Percentiles rank a stretch among this genome's conserved stretches.
Conservation (phyloP, 1,139 yeast genomes). For the Meyerozyma elateridarum region DNA sequence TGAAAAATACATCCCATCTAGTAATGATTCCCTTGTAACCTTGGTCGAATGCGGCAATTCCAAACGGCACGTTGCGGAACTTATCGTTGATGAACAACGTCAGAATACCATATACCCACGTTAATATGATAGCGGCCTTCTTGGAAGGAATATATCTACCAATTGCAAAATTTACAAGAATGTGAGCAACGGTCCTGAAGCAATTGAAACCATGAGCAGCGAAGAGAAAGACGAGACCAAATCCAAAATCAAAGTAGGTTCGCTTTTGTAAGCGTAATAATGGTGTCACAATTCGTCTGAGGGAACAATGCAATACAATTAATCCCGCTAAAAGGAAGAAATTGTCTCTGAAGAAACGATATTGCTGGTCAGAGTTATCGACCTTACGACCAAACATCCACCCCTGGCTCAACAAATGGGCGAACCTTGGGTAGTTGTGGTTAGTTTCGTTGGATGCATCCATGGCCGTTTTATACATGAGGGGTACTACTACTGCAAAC, state of each 20-base stretch:
- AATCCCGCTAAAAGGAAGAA: conserved; percentile 56
- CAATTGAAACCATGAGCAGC: conserved; percentile 79
- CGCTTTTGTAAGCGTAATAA: conserved; percentile 27
- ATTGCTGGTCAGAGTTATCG: conserved; percentile 89
- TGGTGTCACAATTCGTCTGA: conserved; percentile 36
- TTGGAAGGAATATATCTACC: conserved; percentile 37
- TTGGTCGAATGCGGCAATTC: conserved; percentile 48
- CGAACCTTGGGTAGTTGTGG: conserved; percentile 66
- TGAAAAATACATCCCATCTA: conserved; percentile 95
- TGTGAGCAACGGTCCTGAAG: conserved; percentile 55
- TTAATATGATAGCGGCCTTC: conserved; percentile 27
- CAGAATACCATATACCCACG: conserved; percentile 78
- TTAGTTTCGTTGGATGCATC: conserved; percentile 74
- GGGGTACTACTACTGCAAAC: conserved; percentile 68
- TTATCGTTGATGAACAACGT: conserved; percentile 75
- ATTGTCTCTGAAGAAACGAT: conserved; percentile 81
- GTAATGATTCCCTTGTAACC: conserved; percentile 69
- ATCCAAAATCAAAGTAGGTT: conserved; percentile 50
- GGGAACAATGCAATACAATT: conserved; percentile 46
- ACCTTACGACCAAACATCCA: conserved; percentile 80
- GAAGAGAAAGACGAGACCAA: conserved; percentile 66
- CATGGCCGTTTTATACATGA: conserved; percentile 78
- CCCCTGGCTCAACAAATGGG: conserved; percentile 56
- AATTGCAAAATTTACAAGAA: conserved; percentile 50
- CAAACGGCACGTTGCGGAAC: conserved; percentile 51